Evolutionary conservation across 1,284 basidiomycete genomes (phyloP).

Genomic region (Agaricales sp.): DNA sequence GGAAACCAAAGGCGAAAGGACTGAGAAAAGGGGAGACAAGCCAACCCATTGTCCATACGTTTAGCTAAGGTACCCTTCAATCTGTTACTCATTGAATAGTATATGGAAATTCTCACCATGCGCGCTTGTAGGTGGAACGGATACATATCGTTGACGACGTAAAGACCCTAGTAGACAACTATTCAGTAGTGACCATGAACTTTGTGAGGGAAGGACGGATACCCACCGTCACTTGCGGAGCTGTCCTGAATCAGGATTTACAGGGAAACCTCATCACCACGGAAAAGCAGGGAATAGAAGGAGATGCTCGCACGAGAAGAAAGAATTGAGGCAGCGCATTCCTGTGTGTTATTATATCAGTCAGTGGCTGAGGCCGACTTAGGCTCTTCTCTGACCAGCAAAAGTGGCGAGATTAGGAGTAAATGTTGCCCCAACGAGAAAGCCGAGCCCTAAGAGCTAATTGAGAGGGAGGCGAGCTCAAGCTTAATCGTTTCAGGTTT

Average conservation of each 20-base stretch:
- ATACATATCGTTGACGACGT: conserved; percentile 57
- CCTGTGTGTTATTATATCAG: conserved; percentile 22
- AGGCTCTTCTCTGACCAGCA: conserved; percentile 24
- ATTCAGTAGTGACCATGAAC: neutral
- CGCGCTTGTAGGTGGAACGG: conserved; percentile 70
- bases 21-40: conserved; percentile 56
- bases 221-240: conserved; percentile 59
- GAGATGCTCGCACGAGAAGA: conserved; percentile 44
- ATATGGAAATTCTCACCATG: conserved; percentile 30
- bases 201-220: neutral
- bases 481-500: too few relatives aligned
- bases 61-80: conserved; percentile 37
- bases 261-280: neutral
- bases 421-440: conserved; percentile 42
- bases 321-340: conserved; percentile 60
- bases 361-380: neutral
- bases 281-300: neutral
- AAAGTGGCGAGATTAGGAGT: conserved; percentile 43
- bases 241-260: conserved; percentile 33
- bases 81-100: neutral
- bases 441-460: conserved; percentile 36
- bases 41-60: conserved; percentile 66
- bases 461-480: neutral
- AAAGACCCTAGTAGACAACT: conserved; percentile 63
- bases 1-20: conserved; percentile 61